A percentile compares a stretch with the other conserved stretches of the same genome.
These are phyloP conservation scores for Penicillium verrucosum DNA, from an alignment of 2,329 filamentous ascomycete species.

Conservation along the genomic window DNA sequence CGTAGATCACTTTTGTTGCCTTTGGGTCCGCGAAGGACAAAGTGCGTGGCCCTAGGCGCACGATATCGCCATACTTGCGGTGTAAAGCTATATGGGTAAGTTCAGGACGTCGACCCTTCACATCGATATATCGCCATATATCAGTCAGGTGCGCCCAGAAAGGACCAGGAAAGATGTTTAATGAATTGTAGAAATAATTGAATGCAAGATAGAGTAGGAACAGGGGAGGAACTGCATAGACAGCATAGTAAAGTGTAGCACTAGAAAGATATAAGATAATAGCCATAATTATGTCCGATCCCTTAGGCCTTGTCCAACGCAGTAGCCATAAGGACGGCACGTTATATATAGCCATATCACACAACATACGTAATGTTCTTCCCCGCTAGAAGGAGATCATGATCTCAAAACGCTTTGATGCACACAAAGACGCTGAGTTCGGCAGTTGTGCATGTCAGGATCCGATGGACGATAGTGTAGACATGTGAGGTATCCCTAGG, in stretches of 20 bases:
- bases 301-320: background rate
- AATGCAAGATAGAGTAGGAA: background rate
- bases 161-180: slow-evolving; percentile 56
- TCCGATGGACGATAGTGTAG: background rate
- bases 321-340: background rate
- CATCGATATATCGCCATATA: slow-evolving; percentile 72
- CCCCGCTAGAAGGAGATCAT: background rate
- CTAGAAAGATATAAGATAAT: background rate
- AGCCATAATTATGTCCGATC: background rate
- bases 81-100: slow-evolving; percentile 67
- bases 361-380: background rate
- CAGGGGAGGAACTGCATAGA: background rate
- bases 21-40: slow-evolving; percentile 71
- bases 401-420: background rate
- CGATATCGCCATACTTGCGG: slow-evolving; percentile 67
- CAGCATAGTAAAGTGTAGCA: background rate
- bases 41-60: slow-evolving; percentile 68
- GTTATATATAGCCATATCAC: background rate
- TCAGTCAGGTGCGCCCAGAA: slow-evolving; percentile 66
- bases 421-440: background rate
- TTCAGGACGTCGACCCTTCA: slow-evolving; percentile 62
- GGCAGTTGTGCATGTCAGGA: background rate
- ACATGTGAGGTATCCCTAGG: background rate
- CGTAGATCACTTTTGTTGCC: slow-evolving; percentile 65
- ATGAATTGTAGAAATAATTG: background rate